Conservation (phyloP, 148 eudicot genomes). For the Cornus suecica region DNA sequence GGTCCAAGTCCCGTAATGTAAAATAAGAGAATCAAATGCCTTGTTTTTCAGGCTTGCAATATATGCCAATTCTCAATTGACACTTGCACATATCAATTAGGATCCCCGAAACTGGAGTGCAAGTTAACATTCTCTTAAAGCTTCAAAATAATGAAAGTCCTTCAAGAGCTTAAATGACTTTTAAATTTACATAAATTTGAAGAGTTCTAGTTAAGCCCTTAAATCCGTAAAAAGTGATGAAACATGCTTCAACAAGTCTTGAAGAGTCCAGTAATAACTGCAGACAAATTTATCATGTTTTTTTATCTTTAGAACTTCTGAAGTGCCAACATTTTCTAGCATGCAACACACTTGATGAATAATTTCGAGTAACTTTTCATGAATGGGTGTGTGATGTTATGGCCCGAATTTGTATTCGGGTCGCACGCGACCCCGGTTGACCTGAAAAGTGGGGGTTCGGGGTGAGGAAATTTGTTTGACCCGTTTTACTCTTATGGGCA, state of each 20-base stretch:
- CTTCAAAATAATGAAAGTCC: neutral
- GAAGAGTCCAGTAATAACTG: neutral
- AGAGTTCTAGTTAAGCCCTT: neutral
- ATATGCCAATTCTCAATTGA: too few relatives aligned
- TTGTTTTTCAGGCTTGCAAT: neutral
- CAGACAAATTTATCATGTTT: neutral
- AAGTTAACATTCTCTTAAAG: neutral
- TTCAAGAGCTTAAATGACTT: neutral
- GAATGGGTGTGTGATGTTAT: too few relatives aligned
- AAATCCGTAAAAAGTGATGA: neutral
- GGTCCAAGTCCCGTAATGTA: neutral
- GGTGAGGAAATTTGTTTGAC: too few relatives aligned
- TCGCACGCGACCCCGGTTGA: too few relatives aligned
- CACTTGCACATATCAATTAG: neutral
- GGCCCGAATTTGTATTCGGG: too few relatives aligned
- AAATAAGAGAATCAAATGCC: neutral
- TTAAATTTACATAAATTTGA: neutral
- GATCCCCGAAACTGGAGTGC: neutral
- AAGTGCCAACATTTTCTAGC: neutral
- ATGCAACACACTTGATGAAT: too few relatives aligned
- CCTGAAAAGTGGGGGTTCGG: too few relatives aligned
- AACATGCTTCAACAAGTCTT: neutral
- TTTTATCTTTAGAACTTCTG: neutral
- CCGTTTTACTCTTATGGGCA: too few relatives aligned
- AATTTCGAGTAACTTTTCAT: too few relatives aligned